Evolutionary conservation across 2,329 filamentous ascomycete genomes (phyloP).

Genomic region (Cephalotrichum gorgonifer): DNA sequence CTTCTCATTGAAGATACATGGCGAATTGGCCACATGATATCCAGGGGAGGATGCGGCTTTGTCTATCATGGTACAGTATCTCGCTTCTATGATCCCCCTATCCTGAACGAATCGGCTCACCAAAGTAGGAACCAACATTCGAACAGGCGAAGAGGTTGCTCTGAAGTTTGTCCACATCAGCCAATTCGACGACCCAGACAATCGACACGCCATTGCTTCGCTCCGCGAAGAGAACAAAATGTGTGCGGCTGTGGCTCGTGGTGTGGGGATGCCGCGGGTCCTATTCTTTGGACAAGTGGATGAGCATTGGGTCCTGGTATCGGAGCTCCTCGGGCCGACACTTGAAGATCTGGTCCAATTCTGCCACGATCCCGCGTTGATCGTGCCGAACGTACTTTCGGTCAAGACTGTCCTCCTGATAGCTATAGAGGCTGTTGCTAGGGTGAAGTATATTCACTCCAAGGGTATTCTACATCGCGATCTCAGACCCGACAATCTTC

Average conservation of each 20-base stretch:
- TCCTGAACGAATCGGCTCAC: neutral
- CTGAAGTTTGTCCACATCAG: slow-evolving; percentile 1
- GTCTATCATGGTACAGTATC: slow-evolving; percentile 12
- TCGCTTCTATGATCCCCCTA: neutral
- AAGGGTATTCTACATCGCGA: slow-evolving; percentile 11
- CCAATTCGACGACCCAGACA: slow-evolving; percentile 9
- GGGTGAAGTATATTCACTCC: slow-evolving; percentile 11
- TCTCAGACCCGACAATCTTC: slow-evolving; percentile 14
- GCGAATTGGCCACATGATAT: slow-evolving; percentile 11
- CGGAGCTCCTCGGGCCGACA: slow-evolving; percentile 40
- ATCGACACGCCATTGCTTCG: too few species aligned
- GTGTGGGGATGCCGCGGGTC: slow-evolving; percentile 13
- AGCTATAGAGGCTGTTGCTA: slow-evolving; percentile 9
- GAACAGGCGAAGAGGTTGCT: neutral
- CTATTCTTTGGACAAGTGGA: slow-evolving; percentile 12
- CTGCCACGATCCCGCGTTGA: too few species aligned
- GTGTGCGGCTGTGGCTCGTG: slow-evolving; percentile 9
- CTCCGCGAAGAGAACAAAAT: slow-evolving; percentile 10
- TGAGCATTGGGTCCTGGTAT: slow-evolving; percentile 13
- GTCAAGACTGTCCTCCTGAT: slow-evolving; percentile 12
- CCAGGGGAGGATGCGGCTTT: slow-evolving; percentile 10
- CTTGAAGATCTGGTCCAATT: slow-evolving; percentile 51
- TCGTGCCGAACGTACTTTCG: slow-evolving; percentile 10
- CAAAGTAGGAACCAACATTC: neutral
- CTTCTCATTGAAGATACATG: slow-evolving; percentile 11